phyloP scores from a whole-genome alignment of 1,284 basidiomycete species.

The Apiotrichum gamsii region DNA sequence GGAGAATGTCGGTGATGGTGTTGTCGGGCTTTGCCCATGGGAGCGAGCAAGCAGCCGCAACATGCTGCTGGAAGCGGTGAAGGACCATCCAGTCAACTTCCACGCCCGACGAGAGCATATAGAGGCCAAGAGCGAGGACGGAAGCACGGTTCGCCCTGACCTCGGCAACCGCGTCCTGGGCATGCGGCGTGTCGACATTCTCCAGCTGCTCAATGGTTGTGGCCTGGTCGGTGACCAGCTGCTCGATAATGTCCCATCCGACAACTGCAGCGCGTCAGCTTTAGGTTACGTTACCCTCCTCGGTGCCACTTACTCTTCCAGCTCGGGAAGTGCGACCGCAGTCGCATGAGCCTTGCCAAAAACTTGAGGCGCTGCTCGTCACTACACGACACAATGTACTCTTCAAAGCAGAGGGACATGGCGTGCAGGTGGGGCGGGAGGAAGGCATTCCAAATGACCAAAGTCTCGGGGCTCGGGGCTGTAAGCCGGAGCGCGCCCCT shows the following conservation, averaged over 20 bases:
- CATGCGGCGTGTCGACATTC: constrained; percentile 11
- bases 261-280: constrained; percentile 25
- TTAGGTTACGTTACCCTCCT: neutral
- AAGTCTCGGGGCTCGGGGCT: constrained; percentile 22
- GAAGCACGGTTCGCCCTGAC: constrained; percentile 26
- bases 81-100: constrained; percentile 23
- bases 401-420: constrained; percentile 34
- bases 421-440: constrained; percentile 28
- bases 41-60: constrained; percentile 25
- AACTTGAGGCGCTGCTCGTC: constrained; percentile 32
- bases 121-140: constrained; percentile 28
- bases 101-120: constrained; percentile 35
- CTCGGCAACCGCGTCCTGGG: constrained; percentile 24
- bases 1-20: constrained; percentile 23
- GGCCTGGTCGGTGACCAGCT: constrained; percentile 28
- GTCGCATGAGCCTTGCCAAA: constrained; percentile 19
- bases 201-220: constrained; percentile 21
- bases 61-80: constrained; percentile 39
- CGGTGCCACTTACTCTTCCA: constrained; percentile 40
- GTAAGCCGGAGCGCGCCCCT: constrained; percentile 20
- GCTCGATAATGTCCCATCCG: constrained; percentile 32
- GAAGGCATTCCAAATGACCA: constrained; percentile 23
- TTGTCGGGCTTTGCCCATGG: constrained; percentile 22
- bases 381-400: constrained; percentile 29
- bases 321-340: constrained; percentile 18